Conservation (phyloP, 805 yeast genomes). For the Teunomyces atbi region DNA sequence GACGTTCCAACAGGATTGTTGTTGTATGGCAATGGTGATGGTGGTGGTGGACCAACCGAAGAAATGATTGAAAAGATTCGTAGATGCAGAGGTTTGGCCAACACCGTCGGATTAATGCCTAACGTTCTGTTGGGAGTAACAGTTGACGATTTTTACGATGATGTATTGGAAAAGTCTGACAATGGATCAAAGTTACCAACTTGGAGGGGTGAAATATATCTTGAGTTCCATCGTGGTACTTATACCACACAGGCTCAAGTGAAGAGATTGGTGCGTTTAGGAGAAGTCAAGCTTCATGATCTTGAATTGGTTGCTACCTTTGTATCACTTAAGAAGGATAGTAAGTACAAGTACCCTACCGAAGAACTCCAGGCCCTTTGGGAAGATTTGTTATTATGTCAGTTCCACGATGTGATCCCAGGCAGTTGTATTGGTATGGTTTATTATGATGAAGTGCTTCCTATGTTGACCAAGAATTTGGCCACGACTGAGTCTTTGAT, state of each 20-base stretch:
- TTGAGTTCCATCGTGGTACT: conserved; percentile 96
- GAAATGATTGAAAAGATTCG: conserved; percentile 92
- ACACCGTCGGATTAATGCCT: conserved; percentile 79
- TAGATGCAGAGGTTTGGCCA: conserved; percentile 83
- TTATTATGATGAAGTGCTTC: conserved; percentile 76
- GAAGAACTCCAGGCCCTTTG: conserved; percentile 67
- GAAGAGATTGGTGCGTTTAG: conserved; percentile 72
- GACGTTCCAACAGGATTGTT: conserved; percentile 78
- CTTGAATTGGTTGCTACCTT: conserved; percentile 79
- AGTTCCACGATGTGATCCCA: conserved; percentile 97
- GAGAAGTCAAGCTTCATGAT: conserved; percentile 79
- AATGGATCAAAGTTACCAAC: conserved; percentile 70
- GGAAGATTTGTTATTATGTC: conserved; percentile 88
- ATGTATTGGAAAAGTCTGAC: conserved; percentile 58
- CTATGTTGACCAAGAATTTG: conserved; percentile 63
- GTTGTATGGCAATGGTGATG: conserved; percentile 93
- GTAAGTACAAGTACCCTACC: conserved; percentile 68
- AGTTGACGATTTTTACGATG: conserved; percentile 77
- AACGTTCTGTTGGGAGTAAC: conserved; percentile 74
- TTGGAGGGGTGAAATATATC: conserved; percentile 92
- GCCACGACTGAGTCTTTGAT: conserved; percentile 53
- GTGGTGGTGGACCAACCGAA: conserved; percentile 97
- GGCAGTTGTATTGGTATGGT: conserved; percentile 96
- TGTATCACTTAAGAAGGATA: conserved; percentile 53
- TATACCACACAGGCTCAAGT: conserved; percentile 91